These are phyloP conservation scores for Erigeron philadelphicus DNA, from an alignment of 140 eudicot genomes.

Conservation along the genomic window DNA sequence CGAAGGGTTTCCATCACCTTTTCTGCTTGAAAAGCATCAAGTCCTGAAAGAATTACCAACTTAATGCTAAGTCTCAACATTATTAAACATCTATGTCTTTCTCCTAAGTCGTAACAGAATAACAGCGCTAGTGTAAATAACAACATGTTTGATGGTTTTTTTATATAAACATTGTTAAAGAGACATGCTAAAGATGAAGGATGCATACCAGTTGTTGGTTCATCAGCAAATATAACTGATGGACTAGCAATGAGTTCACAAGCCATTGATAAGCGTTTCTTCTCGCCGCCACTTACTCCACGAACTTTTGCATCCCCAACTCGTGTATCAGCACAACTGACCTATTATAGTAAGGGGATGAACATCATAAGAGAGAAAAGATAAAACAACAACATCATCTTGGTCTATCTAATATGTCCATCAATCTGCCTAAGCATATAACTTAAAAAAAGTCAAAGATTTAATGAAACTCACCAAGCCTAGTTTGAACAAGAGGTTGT, in stretches of 20 bases:
- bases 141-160: not conserved
- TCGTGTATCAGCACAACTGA: conserved; percentile 90
- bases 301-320: conserved; percentile 99
- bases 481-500: conserved; percentile 62
- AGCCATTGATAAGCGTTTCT: conserved; percentile 86
- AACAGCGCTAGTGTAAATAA: not conserved
- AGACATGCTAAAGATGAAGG: conserved; percentile 11
- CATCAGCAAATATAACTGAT: conserved; percentile 95
- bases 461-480: conserved; percentile 71
- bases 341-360: conserved; percentile 44
- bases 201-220: conserved; percentile 87
- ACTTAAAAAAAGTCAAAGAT: conserved; percentile 3
- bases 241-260: conserved; percentile 99
- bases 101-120: not conserved
- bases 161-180: not conserved
- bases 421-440: not conserved
- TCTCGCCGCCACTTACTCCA: conserved; percentile 98
- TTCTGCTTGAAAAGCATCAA: conserved; percentile 98
- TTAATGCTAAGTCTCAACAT: not conserved
- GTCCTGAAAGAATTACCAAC: conserved; percentile 56
- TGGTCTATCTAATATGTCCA: not conserved
- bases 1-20: conserved; percentile 96
- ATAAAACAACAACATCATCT: conserved; percentile 1
- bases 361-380: conserved; percentile 1
- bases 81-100: not conserved